Conservation (phyloP, 257 asterid genomes). For the Thymus mandschuricus region DNA sequence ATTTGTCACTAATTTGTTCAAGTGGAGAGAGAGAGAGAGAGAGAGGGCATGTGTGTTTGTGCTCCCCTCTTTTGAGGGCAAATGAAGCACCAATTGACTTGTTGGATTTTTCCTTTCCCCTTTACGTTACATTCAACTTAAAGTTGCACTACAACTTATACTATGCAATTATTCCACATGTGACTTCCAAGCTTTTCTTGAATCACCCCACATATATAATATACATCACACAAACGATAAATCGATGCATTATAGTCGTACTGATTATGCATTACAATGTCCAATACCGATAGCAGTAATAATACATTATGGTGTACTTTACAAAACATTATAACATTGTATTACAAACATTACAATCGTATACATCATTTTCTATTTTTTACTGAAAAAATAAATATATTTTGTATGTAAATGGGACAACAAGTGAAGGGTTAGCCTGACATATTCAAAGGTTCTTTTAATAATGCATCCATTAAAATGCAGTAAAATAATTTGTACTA, state of each 20-base stretch:
- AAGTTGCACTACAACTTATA: slow-evolving; percentile 35
- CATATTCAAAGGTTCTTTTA: slow-evolving; percentile 32
- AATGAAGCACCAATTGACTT: slow-evolving; percentile 41
- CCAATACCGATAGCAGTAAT: background rate
- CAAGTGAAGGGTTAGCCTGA: slow-evolving; percentile 12
- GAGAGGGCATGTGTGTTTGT: slow-evolving; percentile 29
- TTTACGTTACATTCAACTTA: slow-evolving; percentile 42
- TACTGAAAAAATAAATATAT: too few relatives aligned
- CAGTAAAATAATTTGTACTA: slow-evolving; percentile 1
- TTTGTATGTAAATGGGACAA: too few relatives aligned
- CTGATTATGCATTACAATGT: too few relatives aligned
- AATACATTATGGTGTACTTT: too few relatives aligned
- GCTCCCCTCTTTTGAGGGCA: slow-evolving; percentile 52
- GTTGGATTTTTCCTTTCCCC: slow-evolving; percentile 31
- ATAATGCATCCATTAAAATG: background rate
- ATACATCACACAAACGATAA: too few relatives aligned
- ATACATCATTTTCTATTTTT: too few relatives aligned
- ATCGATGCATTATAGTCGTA: too few relatives aligned
- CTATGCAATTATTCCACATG: slow-evolving; percentile 35
- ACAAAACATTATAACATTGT: too few relatives aligned
- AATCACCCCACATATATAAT: background rate
- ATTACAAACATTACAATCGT: too few relatives aligned
- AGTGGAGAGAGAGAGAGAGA: slow-evolving; percentile 3
- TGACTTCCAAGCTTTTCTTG: slow-evolving; percentile 29
- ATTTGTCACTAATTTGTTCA: slow-evolving; percentile 25